Conservation (phyloP, 225 moss, liverwort and hornwort genomes). For the Anthoceros angustus region DNA sequence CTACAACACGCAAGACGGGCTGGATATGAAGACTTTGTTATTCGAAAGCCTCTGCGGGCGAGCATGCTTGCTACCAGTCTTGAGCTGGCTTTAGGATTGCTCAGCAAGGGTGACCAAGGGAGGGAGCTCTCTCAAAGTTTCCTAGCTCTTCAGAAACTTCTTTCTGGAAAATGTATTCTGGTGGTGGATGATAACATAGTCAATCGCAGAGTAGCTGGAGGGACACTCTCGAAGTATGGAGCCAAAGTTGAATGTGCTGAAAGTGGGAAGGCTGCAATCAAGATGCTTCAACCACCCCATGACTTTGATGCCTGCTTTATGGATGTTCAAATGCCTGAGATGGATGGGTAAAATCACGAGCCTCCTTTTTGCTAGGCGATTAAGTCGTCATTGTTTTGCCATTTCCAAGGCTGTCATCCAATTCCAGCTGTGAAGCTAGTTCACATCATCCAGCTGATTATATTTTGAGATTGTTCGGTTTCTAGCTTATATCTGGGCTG, state of each 20-base stretch:
- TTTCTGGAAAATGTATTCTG: slow-evolving; percentile 36
- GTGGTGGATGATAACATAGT: slow-evolving; percentile 57
- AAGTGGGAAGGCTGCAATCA: slow-evolving; percentile 43
- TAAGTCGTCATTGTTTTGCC: neutral
- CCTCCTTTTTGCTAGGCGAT: neutral
- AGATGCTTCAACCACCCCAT: slow-evolving; percentile 39
- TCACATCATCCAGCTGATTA: no score
- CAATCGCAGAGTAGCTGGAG: slow-evolving; percentile 47
- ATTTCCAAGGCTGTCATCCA: no score
- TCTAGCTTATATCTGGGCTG: no score
- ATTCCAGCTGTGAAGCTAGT: no score
- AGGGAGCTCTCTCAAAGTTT: slow-evolving; percentile 23
- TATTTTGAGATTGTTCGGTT: no score
- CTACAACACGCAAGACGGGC: slow-evolving; percentile 31
- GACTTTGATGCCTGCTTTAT: slow-evolving; percentile 58
- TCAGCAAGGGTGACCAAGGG: slow-evolving; percentile 27
- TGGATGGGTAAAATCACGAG: slow-evolving; percentile 40
- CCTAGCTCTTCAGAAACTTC: slow-evolving; percentile 36
- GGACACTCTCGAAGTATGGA: slow-evolving; percentile 42
- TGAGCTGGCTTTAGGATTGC: slow-evolving; percentile 40
- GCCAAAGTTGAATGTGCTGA: slow-evolving; percentile 51
- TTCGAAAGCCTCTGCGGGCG: slow-evolving; percentile 54
- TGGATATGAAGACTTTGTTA: slow-evolving; percentile 42
- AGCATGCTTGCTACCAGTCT: slow-evolving; percentile 52
- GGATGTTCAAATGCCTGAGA: slow-evolving; percentile 70